Evolutionary conservation across 495 filamentous ascomycete species (phyloP).

Genomic region (Chlorociboria aeruginascens): DNA sequence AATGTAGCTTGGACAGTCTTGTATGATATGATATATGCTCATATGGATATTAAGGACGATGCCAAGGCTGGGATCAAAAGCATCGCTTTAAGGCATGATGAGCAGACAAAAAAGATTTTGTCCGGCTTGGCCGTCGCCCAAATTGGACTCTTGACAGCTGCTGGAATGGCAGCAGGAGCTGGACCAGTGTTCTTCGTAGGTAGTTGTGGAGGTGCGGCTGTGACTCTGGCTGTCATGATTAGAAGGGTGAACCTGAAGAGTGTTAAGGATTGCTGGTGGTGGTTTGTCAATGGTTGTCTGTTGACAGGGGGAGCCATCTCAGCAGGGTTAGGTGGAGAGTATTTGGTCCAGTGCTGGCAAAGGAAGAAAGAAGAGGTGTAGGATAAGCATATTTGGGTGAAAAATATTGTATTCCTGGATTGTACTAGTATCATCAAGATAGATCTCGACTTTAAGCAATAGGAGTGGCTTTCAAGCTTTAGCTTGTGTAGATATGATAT

Average conservation of each 20-base stretch:
- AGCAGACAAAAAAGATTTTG: slow-evolving; percentile 77
- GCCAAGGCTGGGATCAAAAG: slow-evolving; percentile 87
- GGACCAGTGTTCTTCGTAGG: slow-evolving; percentile 79
- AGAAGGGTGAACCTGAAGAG: slow-evolving; percentile 73
- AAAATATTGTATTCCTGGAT: too few relatives aligned
- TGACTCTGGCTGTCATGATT: slow-evolving; percentile 77
- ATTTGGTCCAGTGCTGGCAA: slow-evolving; percentile 29
- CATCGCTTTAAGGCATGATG: slow-evolving; percentile 81
- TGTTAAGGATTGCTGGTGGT: slow-evolving; percentile 89
- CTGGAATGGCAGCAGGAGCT: slow-evolving; percentile 59
- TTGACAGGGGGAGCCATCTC: slow-evolving; percentile 42
- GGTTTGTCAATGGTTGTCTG: slow-evolving; percentile 64
- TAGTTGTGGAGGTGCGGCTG: slow-evolving; percentile 70
- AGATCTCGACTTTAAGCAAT: too few relatives aligned
- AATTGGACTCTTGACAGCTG: slow-evolving; percentile 64
- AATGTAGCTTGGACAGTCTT: slow-evolving; percentile 90
- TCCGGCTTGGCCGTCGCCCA: slow-evolving; percentile 64
- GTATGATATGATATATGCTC: slow-evolving; percentile 98
- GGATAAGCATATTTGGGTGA: not conserved
- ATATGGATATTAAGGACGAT: slow-evolving; percentile 97
- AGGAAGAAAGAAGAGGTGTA: not conserved
- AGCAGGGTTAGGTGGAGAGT: slow-evolving; percentile 37
- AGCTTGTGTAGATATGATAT: too few relatives aligned
- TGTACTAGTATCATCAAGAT: too few relatives aligned
- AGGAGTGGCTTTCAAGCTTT: too few relatives aligned